phyloP scores from a whole-genome alignment of 345 rosid species.

The Bruguiera sexangula region DNA sequence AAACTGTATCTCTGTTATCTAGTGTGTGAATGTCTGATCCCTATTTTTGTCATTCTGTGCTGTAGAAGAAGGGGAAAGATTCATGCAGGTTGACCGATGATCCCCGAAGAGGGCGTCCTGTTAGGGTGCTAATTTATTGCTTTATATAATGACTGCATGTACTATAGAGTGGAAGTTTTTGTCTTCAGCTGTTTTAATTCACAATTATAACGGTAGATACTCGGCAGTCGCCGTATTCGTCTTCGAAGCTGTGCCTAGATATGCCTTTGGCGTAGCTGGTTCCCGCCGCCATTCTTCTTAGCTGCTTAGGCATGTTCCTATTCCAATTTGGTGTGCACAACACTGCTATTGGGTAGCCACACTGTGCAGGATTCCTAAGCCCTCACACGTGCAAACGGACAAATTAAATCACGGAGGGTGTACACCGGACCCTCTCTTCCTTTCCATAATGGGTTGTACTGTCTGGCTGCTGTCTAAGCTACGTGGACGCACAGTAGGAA shows the following conservation, averaged over 20 bases:
- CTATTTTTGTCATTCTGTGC: background rate
- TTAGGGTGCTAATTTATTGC: background rate
- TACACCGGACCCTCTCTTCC: no score
- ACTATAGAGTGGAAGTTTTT: background rate
- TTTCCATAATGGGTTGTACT: no score
- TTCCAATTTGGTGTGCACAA: no score
- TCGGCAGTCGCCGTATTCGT: background rate
- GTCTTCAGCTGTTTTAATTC: background rate
- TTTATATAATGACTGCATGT: background rate
- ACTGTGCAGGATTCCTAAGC: no score
- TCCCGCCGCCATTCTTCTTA: conserved; percentile 15
- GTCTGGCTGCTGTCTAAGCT: no score
- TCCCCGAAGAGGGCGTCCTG: background rate
- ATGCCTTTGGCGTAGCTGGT: background rate
- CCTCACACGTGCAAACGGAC: no score
- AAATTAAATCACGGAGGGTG: no score
- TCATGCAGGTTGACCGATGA: conserved; percentile 5
- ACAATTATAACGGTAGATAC: background rate
- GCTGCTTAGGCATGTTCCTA: background rate
- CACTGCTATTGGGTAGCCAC: no score
- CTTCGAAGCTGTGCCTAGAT: background rate
- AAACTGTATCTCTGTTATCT: conserved; percentile 4
- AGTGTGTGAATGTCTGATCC: conserved; percentile 1
- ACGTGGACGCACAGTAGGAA: no score
- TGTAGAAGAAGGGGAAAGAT: conserved; percentile 12